phyloP scores from a whole-genome alignment of 257 asterid species.

The Solanum piurae region DNA sequence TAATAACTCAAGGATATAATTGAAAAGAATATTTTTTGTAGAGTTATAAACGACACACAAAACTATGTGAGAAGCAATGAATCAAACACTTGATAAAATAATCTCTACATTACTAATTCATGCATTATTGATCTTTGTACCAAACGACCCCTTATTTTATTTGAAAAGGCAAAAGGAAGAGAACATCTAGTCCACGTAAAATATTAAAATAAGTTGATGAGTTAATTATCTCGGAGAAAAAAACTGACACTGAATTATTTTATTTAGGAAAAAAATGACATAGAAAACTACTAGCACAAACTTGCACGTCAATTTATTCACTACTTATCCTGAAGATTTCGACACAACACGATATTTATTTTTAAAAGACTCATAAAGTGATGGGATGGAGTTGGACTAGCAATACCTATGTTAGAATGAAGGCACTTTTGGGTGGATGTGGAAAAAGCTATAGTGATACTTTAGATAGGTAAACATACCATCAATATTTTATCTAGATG shows the following conservation, averaged over 20 bases:
- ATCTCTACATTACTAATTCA: too few species aligned
- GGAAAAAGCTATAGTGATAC: neutral
- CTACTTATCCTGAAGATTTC: neutral
- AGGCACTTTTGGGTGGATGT: neutral
- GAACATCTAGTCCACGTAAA: neutral
- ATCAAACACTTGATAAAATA: too few species aligned
- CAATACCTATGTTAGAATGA: neutral
- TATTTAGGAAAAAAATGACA: neutral
- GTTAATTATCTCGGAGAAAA: neutral
- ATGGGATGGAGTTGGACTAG: neutral
- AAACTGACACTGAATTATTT: neutral
- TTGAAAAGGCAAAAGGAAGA: neutral
- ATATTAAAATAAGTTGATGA: neutral
- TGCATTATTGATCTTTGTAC: too few species aligned
- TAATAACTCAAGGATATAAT: too few species aligned
- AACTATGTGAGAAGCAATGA: too few species aligned
- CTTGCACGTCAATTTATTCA: neutral
- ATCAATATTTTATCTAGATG: neutral
- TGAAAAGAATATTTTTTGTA: too few species aligned
- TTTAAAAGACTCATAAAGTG: neutral
- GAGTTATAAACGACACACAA: too few species aligned
- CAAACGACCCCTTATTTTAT: neutral
- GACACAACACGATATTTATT: neutral
- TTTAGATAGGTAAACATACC: neutral
- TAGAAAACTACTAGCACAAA: neutral